Conservation (phyloP, 371 early-diverging fungal genomes). For the Mortierella sp. region DNA sequence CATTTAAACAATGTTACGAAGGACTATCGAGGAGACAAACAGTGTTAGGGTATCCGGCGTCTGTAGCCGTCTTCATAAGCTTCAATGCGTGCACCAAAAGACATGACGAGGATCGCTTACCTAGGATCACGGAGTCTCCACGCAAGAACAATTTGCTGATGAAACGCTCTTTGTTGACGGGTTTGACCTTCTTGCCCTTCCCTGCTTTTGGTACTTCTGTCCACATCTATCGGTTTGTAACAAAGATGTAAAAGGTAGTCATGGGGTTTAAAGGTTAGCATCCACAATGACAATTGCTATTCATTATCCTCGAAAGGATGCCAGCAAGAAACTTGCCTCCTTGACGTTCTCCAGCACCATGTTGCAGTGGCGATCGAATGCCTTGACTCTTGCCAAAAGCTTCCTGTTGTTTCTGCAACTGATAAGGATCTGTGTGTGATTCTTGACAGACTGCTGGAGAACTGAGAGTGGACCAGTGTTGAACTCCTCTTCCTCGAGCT, state of each 20-base stretch:
- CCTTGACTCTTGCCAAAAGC: constrained; percentile 96
- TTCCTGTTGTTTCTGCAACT: constrained; percentile 97
- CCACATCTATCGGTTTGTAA: constrained; percentile 82
- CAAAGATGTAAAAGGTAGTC: not conserved
- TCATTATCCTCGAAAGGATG: no score
- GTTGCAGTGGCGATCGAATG: constrained; percentile 98
- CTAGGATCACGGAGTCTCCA: constrained; percentile 95
- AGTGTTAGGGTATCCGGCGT: no score
- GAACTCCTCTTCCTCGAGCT: constrained; percentile 95
- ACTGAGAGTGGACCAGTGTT: no score
- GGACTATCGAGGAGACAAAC: constrained; percentile 22
- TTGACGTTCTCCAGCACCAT: constrained; percentile 99
- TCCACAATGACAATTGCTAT: no score
- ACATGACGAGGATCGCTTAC: constrained; percentile 41
- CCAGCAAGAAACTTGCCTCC: constrained; percentile 69
- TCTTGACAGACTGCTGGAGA: no score
- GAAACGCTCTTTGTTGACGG: constrained; percentile 98
- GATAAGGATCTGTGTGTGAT: constrained; percentile 95
- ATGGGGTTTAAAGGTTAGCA: no score
- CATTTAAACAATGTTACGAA: constrained; percentile 41
- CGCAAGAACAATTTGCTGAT: constrained; percentile 98
- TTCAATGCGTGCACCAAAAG: no score
- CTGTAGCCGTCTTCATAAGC: no score
- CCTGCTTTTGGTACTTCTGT: constrained; percentile 91
- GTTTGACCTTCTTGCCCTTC: constrained; percentile 93